Base-by-base conservation (phyloP, 83 land plant species). In the Picea engelmannii region DNA sequence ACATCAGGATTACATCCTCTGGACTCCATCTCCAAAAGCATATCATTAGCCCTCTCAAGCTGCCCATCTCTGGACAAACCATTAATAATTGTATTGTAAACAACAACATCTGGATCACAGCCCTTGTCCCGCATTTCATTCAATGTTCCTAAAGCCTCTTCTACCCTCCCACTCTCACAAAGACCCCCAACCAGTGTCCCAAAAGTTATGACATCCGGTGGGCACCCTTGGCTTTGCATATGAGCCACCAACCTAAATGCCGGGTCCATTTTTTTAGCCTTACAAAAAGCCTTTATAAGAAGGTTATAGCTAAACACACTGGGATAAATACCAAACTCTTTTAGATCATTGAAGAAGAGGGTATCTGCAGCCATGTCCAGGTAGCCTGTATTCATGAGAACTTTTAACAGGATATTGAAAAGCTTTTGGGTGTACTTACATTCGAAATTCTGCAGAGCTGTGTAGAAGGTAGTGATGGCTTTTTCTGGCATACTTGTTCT, bases 21-120 rank as follows among this genome's bases (percentile, higher is more conserved):
- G 35, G 35, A 58, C 31, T 52, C 35, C 81, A 79, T 79, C 18
- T 61, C 76, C 40, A 20, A 47, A 24, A 76, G n/a, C 27, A 82
- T 27, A 5, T 74, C 20, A 35, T 17, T 58, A 13, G 80, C 80
- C 62, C 61, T 79, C 4, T 52, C 27, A 44, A 82, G 47, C 12
- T 73, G 75, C 13, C 83, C 83, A 52, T 78, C 21, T 60, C 76
- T 82, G 65, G 66, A 82, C 25, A 82, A 62, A 17, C 79, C 79
- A 82, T 52, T 21, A 17, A 82, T 67, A 31, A 82, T 60, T 18
- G 77, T 23, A 17, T 44, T 31, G 38, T 82, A 82, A 0, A 79
- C 76, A 58, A 82, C 10, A 42, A 66, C 83, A 59, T 82, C 77
- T 24, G 83, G 83, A 24, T 71, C 59, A 31, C 78, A 74, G 31